Conservation (phyloP, 306 rosid genomes). For the Luffa acutangula region DNA sequence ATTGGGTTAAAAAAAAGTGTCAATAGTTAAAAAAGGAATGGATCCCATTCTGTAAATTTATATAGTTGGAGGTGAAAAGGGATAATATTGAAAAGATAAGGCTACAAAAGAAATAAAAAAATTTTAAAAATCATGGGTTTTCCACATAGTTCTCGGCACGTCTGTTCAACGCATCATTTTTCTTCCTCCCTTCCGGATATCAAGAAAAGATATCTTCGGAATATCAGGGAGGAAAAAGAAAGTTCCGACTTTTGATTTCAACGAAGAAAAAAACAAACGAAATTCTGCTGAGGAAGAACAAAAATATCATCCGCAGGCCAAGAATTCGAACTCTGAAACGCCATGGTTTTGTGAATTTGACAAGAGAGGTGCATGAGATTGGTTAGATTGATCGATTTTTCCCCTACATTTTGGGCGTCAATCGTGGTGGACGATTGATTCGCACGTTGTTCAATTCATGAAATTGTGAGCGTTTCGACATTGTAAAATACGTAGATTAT, state of each 20-base stretch:
- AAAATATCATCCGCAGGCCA: background rate
- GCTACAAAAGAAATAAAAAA: background rate
- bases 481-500: slow-evolving; percentile 13
- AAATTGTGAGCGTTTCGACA: slow-evolving; percentile 11
- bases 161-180: slow-evolving; percentile 20
- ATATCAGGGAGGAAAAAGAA: slow-evolving; percentile 13
- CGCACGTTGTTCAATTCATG: background rate
- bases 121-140: slow-evolving; percentile 17
- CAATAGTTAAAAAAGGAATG: background rate
- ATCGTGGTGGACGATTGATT: background rate
- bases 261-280: background rate
- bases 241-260: slow-evolving; percentile 11
- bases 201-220: slow-evolving; percentile 16
- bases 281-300: background rate
- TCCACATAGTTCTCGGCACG: slow-evolving; percentile 42
- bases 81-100: background rate
- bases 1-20: background rate
- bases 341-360: background rate
- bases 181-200: slow-evolving; percentile 4
- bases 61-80: background rate
- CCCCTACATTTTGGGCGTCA: background rate
- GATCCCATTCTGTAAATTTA: background rate
- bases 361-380: background rate
- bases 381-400: background rate
- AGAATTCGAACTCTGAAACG: background rate